phyloP scores from a whole-genome alignment of 1,139 yeast species.

The Zygoascus sp. region DNA sequence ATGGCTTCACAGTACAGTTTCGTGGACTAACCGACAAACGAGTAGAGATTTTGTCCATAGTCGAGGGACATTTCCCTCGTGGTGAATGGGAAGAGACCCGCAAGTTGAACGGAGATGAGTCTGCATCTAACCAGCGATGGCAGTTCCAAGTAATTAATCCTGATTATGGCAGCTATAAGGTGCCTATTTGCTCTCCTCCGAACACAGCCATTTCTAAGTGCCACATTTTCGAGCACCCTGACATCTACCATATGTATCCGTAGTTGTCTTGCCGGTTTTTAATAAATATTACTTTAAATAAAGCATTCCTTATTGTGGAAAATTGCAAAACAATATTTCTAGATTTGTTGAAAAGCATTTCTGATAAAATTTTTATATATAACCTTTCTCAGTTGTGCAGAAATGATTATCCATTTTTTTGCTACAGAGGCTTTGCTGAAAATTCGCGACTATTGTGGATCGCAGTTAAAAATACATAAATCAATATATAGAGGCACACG shows the following conservation, averaged over 20 bases:
- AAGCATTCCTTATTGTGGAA: too few relatives aligned
- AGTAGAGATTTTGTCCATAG: conserved; percentile 10
- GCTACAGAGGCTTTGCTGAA: too few relatives aligned
- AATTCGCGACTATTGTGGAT: too few relatives aligned
- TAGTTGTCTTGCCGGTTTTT: neutral
- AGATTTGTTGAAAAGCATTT: too few relatives aligned
- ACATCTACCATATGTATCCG: conserved; percentile 9
- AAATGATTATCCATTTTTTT: too few relatives aligned
- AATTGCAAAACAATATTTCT: too few relatives aligned
- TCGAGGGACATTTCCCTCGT: conserved; percentile 9
- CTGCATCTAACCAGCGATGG: conserved; percentile 12
- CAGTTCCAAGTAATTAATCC: conserved; percentile 7
- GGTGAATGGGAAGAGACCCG: conserved; percentile 13
- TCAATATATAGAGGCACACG: too few relatives aligned
- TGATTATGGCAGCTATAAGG: conserved; percentile 14
- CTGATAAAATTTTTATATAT: too few relatives aligned
- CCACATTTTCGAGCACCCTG: conserved; percentile 7
- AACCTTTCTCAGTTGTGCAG: too few relatives aligned
- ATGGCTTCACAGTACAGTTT: conserved; percentile 14
- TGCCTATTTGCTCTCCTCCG: conserved; percentile 12
- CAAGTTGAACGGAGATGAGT: conserved; percentile 14
- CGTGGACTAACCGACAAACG: conserved; percentile 1
- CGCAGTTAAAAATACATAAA: too few relatives aligned
- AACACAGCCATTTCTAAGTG: conserved; percentile 10
- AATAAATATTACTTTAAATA: too few relatives aligned